Conservation (phyloP, 306 rosid species). For the Rosa rugosa region DNA sequence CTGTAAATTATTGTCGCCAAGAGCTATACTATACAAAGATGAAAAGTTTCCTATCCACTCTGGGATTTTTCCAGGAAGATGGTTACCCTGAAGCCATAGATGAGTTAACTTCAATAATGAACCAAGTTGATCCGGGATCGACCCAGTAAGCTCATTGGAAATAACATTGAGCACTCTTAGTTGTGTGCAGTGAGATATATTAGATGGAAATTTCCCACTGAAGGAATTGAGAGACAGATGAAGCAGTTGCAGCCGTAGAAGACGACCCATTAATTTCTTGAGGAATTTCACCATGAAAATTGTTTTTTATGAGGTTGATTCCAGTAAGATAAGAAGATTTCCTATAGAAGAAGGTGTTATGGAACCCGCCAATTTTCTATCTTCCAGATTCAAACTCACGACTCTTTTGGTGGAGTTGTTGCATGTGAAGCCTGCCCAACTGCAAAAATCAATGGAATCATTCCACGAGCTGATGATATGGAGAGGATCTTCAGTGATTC, state of each 20-base stretch:
- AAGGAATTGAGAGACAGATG: slow-evolving; percentile 23
- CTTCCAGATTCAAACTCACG: slow-evolving; percentile 11
- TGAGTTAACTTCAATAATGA: slow-evolving; percentile 10
- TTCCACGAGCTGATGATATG: slow-evolving; percentile 41
- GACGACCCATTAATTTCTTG: slow-evolving; percentile 28
- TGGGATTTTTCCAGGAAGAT: slow-evolving; percentile 46
- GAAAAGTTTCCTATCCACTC: slow-evolving; percentile 52
- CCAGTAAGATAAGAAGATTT: slow-evolving; percentile 32
- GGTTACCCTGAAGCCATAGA: slow-evolving; percentile 16
- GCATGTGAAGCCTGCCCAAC: slow-evolving; percentile 40
- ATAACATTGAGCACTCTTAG: slow-evolving; percentile 2
- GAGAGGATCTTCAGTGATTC: slow-evolving; percentile 29
- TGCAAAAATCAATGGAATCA: slow-evolving; percentile 31
- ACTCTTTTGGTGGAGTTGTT: slow-evolving; percentile 22
- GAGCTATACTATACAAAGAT: slow-evolving; percentile 9
- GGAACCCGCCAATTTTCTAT: slow-evolving; percentile 13
- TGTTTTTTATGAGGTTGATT: slow-evolving; percentile 23
- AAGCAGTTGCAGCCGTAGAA: slow-evolving; percentile 14
- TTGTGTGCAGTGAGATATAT: slow-evolving; percentile 32
- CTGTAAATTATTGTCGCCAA: slow-evolving; percentile 27
- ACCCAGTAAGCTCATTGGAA: slow-evolving; percentile 13
- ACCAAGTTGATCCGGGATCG: slow-evolving; percentile 10
- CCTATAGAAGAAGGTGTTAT: slow-evolving; percentile 37
- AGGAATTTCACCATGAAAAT: slow-evolving; percentile 34
- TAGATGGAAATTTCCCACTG: slow-evolving; percentile 34